Evolutionary conservation across 2,329 filamentous ascomycete species (phyloP), one percentile per base, ranked within the genome.

Genomic region (Cryphonectria carpinicola): DNA sequence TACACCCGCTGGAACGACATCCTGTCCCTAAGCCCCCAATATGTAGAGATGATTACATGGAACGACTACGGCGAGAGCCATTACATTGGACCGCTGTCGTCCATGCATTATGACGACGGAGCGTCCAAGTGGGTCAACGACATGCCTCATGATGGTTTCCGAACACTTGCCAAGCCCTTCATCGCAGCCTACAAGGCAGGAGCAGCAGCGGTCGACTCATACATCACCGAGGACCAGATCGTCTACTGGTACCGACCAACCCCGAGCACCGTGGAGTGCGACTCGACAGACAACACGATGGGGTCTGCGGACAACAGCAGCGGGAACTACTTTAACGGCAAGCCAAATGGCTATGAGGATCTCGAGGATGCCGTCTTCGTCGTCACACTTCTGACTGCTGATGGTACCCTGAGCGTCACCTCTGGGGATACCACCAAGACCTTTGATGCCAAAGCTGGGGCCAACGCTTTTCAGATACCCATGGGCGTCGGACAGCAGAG

Each of bases 181-280:
- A 87, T 87, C 72, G 80, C 84, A 1, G 86, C 86, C 0, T 88
- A 82, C 77, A 86, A 87, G 74, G 83, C 82, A 56, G 84, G 83
- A 19, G 80, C 79, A 5, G 81, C 76, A 58, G 76, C 79, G 1
- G 77, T 79, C 17, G 74, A 77, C 69, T 62, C 69, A 6, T 73
- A 83, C 76, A 84, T 87, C 73, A 78, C 78, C 54, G 77, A 82
- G 22, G 86, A 88, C 39, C 80, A 85, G 76, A 76, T 88, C 28
- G 77, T 86, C 54, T 88, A 88, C 79, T 88, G 86, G 86, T 88
- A 87, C 77, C 82, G 86, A 1, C 85, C 85, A 2, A 86, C 83
- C 0, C 82, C 82, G 1, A 82, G 81, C 72, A 72, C 74, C 10
- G 75, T 85, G 46, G 76, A 85, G 75, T 88, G 86, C 75, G 84